Conservation (phyloP, 2,329 filamentous ascomycete genomes). For the Pyrenophora graminea region DNA sequence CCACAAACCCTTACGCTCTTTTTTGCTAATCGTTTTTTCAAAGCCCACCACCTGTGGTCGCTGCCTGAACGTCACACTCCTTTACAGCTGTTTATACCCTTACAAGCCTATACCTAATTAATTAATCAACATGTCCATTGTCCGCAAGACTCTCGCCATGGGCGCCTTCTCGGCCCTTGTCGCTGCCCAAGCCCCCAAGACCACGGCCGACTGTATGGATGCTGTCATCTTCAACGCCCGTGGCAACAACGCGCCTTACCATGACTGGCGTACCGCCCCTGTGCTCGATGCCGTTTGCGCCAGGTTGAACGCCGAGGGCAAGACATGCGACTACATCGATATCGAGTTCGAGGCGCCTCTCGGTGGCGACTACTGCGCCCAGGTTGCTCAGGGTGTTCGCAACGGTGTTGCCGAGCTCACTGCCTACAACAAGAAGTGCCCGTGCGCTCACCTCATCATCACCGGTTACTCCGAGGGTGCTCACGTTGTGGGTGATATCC, state of each 20-base stretch:
- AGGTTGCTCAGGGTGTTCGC: constrained; percentile 24
- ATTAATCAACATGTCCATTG: constrained; percentile 29
- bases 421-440: constrained; percentile 58
- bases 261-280: constrained; percentile 24
- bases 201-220: constrained; percentile 25
- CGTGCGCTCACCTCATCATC: constrained; percentile 59
- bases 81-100: neutral
- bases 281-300: constrained; percentile 26
- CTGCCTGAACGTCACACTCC: neutral
- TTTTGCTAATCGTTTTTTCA: neutral
- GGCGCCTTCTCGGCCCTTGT: constrained; percentile 22
- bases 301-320: constrained; percentile 26
- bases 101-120: constrained; percentile 7
- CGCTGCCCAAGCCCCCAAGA: constrained; percentile 28
- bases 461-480: constrained; percentile 65
- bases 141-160: constrained; percentile 23
- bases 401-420: constrained; percentile 52
- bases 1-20: constrained; percentile 5
- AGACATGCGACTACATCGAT: constrained; percentile 30
- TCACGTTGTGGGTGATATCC: constrained; percentile 62
- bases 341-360: constrained; percentile 22
- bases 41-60: neutral
- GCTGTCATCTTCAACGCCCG: constrained; percentile 31
- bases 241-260: constrained; percentile 29
- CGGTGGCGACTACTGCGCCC: constrained; percentile 22